Percentiles rank a stretch among this genome's conserved stretches.
These are phyloP conservation scores for Phytophthora litchii DNA, from an alignment of 352 stramenopile species.

Conservation along the genomic window DNA sequence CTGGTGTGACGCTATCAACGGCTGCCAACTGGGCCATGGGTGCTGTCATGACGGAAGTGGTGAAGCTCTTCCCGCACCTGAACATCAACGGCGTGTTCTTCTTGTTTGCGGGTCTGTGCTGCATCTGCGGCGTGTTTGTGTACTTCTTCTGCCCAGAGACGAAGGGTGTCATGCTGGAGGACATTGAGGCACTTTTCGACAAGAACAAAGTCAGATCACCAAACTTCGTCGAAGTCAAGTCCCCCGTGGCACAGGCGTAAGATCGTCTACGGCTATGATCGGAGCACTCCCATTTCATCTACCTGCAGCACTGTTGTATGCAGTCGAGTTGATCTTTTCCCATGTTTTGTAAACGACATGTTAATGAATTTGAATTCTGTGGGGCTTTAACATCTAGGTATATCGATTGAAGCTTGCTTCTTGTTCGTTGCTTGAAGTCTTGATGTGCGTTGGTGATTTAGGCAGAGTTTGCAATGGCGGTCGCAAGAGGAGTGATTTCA, in stretches of 20 bases:
- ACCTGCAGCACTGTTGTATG: no score
- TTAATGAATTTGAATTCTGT: conserved; percentile 6
- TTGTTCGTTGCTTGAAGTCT: background rate
- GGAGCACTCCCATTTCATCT: no score
- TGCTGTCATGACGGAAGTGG: conserved; percentile 36
- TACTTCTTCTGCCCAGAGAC: conserved; percentile 51
- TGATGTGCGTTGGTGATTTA: background rate
- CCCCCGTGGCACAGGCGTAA: conserved; percentile 4
- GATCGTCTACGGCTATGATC: background rate
- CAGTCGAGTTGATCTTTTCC: no score
- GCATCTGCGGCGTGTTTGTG: conserved; percentile 40
- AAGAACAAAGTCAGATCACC: conserved; percentile 4
- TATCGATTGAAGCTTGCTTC: no score
- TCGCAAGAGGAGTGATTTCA: background rate
- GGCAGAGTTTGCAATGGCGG: background rate
- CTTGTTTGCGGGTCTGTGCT: conserved; percentile 50
- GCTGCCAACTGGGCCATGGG: conserved; percentile 32
- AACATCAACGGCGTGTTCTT: conserved; percentile 65
- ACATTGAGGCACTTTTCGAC: conserved; percentile 50
- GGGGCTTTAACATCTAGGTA: background rate
- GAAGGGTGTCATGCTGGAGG: conserved; percentile 48
- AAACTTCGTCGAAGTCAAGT: conserved; percentile 29
- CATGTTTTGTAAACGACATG: background rate
- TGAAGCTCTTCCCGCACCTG: conserved; percentile 25
- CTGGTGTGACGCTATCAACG: conserved; percentile 5